These are phyloP conservation scores for Metarhizium brunneum DNA, from an alignment of 2,329 filamentous ascomycete genomes.

Conservation along the genomic window DNA sequence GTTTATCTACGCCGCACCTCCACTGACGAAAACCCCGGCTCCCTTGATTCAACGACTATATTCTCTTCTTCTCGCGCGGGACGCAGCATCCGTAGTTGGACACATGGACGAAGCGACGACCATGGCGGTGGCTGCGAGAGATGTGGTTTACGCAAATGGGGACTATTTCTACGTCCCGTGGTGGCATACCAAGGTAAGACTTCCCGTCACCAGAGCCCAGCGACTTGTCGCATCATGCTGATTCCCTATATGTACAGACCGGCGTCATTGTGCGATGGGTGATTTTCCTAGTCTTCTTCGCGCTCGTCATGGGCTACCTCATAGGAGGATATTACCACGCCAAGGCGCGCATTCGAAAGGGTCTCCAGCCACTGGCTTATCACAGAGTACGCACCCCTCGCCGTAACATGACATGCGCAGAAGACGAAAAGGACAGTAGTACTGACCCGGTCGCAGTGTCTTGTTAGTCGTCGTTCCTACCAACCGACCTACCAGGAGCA, in stretches of 20 bases:
- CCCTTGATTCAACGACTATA: too few relatives aligned
- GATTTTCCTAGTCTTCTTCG: constrained; percentile 53
- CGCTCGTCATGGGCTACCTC: constrained; percentile 51
- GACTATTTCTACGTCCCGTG: constrained; percentile 13
- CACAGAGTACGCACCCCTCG: constrained; percentile 46
- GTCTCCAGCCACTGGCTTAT: constrained; percentile 56
- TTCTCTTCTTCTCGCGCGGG: too few relatives aligned
- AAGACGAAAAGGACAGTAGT: background rate
- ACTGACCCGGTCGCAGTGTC: constrained; percentile 30
- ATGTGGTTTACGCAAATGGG: background rate
- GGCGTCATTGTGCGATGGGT: constrained; percentile 63
- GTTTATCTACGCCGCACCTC: too few relatives aligned
- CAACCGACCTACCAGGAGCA: constrained; percentile 12
- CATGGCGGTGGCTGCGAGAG: constrained; percentile 1
- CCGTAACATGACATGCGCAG: background rate
- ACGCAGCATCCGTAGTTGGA: background rate
- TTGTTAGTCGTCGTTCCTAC: constrained; percentile 30
- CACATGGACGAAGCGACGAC: background rate
- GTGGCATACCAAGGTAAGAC: constrained; percentile 20
- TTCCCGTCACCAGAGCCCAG: too few relatives aligned
- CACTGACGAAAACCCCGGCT: too few relatives aligned
- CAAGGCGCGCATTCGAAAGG: constrained; percentile 54
- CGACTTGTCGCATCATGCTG: background rate
- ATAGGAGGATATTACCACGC: constrained; percentile 64
- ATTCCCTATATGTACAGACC: constrained; percentile 29